A percentile compares a stretch with the other conserved stretches of the same genome.
phyloP scores from a whole-genome alignment of 2,329 filamentous ascomycete genomes.

The Colletotrichum lentis region DNA sequence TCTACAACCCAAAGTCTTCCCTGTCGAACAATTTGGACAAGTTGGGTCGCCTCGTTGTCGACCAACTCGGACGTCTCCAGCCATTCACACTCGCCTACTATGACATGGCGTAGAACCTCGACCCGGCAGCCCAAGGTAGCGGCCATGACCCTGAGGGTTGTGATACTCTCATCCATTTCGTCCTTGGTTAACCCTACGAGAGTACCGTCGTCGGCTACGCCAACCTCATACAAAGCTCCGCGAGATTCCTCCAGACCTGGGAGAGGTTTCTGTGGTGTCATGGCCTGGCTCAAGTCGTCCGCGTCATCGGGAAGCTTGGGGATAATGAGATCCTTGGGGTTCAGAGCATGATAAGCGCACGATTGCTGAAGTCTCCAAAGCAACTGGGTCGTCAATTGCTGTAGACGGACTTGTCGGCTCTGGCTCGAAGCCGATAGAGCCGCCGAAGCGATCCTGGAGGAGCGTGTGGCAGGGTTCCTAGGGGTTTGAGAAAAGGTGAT shows the following conservation, averaged over 20 bases:
- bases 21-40: constrained; percentile 41
- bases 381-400: constrained; percentile 93
- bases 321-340: constrained; percentile 76
- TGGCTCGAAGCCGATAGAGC: constrained; percentile 62
- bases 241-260: constrained; percentile 91
- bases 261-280: constrained; percentile 66
- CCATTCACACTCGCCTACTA: constrained; percentile 87
- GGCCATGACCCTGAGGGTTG: constrained; percentile 88
- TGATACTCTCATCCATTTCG: constrained; percentile 90
- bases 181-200: constrained; percentile 88
- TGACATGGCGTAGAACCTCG: constrained; percentile 80
- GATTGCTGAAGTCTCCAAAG: constrained; percentile 96
- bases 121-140: constrained; percentile 88
- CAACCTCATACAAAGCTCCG: constrained; percentile 94
- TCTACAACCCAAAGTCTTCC: constrained; percentile 86
- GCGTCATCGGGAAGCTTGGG: constrained; percentile 75
- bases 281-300: constrained; percentile 55
- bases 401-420: constrained; percentile 81
- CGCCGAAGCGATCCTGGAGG: constrained; percentile 19
- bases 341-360: constrained; percentile 86
- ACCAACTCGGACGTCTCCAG: constrained; percentile 53
- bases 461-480: constrained; percentile 40
- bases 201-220: constrained; percentile 91
- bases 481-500: constrained; percentile 40
- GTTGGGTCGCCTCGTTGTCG: constrained; percentile 41